Base-by-base conservation (phyloP, 768 basidiomycete genomes). In the Piloderma croceum region DNA sequence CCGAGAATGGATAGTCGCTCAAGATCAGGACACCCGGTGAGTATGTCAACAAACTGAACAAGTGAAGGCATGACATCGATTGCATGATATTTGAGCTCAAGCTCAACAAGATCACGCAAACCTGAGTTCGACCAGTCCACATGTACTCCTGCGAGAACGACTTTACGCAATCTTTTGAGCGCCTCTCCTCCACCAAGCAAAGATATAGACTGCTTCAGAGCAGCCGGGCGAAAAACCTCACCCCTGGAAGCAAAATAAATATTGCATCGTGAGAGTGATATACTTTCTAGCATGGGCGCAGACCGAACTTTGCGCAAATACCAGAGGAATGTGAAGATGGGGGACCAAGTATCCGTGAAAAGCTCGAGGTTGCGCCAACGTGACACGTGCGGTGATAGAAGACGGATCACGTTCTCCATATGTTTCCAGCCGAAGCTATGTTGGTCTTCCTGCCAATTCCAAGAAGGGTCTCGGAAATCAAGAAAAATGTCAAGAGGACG, bases 311-410 rank as follows among this genome's bases (percentile, higher is more conserved):
- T 39, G 9, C 52, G 56, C 4, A 71, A 68, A 39, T 57, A 61
- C 25, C 58, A 62, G 7, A 80, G 65, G 48, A 79, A 77, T 7
- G 67, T 60, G 48, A 69, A 72, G 10, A 79, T 70, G 9, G 79
- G 78, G 2, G 64, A 62, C 77, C 79, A 81, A 4, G 75, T 81
- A 46, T 81, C 79, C 1, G 74, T 68, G 35, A 75, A 56, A n/a
- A 81, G 60, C 35, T 73, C 69, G 34, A 80, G 36, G 10, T 44
- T 58, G 31, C 60, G 58, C 75, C 77, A 80, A 36, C 75, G 68
- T 17, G 48, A 34, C 6, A 64, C 65, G 21, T 73, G 70, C 10
- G 68, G 64, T 6, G 73, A 49, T 7, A 80, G 57, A 22, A 72
- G 56, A 12, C 58, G 63, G 43, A 79, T 59, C 24, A 76, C 53